Evolutionary conservation across 257 asterid genomes (phyloP).

Genomic region (Lycium barbarum): DNA sequence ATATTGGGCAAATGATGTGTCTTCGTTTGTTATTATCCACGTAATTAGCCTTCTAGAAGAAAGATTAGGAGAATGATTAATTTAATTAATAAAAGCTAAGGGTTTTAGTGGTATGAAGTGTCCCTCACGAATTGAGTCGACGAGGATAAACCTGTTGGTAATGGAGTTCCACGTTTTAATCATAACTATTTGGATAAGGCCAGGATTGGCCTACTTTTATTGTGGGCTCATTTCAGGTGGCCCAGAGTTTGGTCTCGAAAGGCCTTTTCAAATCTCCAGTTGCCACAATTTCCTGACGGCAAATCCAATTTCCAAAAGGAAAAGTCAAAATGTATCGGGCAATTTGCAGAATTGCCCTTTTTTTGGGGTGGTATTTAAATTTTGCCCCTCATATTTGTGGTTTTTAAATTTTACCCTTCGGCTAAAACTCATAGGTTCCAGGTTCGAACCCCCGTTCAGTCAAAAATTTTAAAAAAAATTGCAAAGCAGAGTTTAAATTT

Average conservation of each 20-base stretch:
- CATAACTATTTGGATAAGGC: not conserved
- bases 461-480: too few relatives aligned
- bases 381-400: too few relatives aligned
- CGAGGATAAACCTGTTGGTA: not conserved
- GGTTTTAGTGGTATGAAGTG: not conserved
- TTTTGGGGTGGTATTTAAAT: too few relatives aligned
- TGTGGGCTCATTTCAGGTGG: slow-evolving; percentile 10
- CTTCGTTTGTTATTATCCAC: not conserved
- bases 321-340: not conserved
- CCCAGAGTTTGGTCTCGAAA: not conserved
- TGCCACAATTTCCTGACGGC: slow-evolving; percentile 4
- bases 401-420: too few relatives aligned
- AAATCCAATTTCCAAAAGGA: not conserved
- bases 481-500: too few relatives aligned
- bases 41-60: slow-evolving; percentile 16
- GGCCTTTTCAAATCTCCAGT: not conserved
- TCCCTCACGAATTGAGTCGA: not conserved
- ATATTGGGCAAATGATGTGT: not conserved
- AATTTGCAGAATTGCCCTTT: too few relatives aligned
- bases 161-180: slow-evolving; percentile 20
- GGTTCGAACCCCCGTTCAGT: too few relatives aligned
- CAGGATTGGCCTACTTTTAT: slow-evolving; percentile 2
- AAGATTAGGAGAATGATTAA: not conserved
- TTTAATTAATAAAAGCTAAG: not conserved
- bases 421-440: too few relatives aligned